Conservation (phyloP, 2,329 filamentous ascomycete species). For the Botrytis porri region DNA sequence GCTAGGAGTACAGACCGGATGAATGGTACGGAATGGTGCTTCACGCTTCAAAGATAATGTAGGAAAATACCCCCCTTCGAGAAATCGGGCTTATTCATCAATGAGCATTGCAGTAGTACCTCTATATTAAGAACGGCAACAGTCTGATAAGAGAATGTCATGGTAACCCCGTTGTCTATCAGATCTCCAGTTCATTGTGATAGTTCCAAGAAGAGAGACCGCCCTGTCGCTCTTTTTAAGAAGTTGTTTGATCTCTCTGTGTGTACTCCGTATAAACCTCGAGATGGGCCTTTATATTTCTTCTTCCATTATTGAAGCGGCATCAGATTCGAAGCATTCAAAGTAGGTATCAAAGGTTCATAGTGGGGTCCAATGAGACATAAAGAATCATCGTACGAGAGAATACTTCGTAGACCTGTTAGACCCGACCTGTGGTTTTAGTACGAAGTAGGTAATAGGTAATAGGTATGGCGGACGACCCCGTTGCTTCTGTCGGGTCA, state of each 20-base stretch:
- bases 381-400: neutral
- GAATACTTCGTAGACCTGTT: neutral
- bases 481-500: neutral
- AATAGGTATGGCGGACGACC: neutral
- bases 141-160: neutral
- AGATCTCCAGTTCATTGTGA: neutral
- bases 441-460: neutral
- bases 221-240: conserved; percentile 1
- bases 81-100: neutral
- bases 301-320: neutral
- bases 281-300: neutral
- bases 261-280: neutral
- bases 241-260: neutral
- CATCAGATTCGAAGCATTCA: neutral
- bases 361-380: neutral
- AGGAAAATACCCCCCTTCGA: neutral
- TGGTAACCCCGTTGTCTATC: neutral
- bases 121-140: neutral
- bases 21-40: neutral
- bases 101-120: neutral
- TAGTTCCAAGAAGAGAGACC: neutral
- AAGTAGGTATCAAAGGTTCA: neutral
- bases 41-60: neutral
- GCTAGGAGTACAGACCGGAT: neutral
- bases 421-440: neutral